Evolutionary conservation across 2,329 filamentous ascomycete species (phyloP), one percentile per base, ranked within the genome.

Genomic region (Cercospora brassicicola): DNA sequence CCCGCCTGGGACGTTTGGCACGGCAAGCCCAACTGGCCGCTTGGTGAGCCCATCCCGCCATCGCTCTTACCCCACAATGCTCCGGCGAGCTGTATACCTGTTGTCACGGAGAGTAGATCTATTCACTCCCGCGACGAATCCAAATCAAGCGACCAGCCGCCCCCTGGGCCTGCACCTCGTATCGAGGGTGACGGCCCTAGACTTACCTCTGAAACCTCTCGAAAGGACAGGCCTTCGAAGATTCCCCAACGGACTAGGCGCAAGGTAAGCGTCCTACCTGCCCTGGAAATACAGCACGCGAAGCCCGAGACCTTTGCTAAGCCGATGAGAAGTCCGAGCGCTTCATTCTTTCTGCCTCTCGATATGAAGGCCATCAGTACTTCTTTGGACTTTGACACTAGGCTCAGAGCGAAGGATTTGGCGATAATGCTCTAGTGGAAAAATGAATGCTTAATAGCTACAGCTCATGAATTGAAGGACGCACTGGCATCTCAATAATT

Each of bases 261-360:
- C 55, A 57, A 57, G 55, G 55, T 57, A 57, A 57, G 55, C 55
- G 28, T 36, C 28, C 20, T 18, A 18, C 55, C 30, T 57, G 55
- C 7, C 28, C 55, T n/a, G 55, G 55, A 57, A 11, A 2, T 15
- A 7, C 39, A 26, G 13, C 4, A 20, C 23, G 15, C 26, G 26
- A 26, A 30, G 10, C 11, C 36, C 15, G 31, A 45, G 31, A 20
- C 62, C 10, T 28, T 64, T 30, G 20, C 48, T 42, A 64, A 55
- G 51, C 51, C 62, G 20, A 45, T 45, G 28, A 23, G 45, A 36
- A 64, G 62, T 39, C 62, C 62, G 23, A 57, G 18, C 23, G 62
- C 62, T 39, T 64, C 62, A 13, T 64, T 64, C 51, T 64, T 64
- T 42, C 20, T 64, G 62, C 62, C 62, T 28, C 62, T 64, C 20